phyloP scores from a whole-genome alignment of 768 basidiomycete species.

The Crucibulum laeve region DNA sequence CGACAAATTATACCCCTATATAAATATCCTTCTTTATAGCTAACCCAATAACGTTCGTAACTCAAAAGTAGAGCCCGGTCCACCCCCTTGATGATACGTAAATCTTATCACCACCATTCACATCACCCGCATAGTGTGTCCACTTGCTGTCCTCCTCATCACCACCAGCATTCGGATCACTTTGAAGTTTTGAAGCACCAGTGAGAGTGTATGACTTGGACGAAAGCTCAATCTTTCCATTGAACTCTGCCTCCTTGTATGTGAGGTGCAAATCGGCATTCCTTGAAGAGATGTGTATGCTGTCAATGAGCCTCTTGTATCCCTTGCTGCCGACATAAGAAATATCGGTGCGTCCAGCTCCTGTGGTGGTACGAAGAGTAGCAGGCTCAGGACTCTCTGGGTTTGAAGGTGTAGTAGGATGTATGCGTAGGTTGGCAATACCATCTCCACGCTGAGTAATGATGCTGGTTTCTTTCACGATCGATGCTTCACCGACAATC shows the following conservation, averaged over 20 bases:
- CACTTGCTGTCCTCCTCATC: constrained; percentile 19
- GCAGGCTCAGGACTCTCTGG: constrained; percentile 27
- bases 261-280: constrained; percentile 54
- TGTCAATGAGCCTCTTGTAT: constrained; percentile 42
- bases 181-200: constrained; percentile 14
- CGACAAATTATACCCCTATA: too few species aligned
- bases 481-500: constrained; percentile 55
- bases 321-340: constrained; percentile 35
- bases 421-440: constrained; percentile 41
- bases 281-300: constrained; percentile 40
- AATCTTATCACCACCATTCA: constrained; percentile 35
- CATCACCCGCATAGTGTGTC: constrained; percentile 38
- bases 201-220: constrained; percentile 36
- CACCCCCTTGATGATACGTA: constrained; percentile 38
- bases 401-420: constrained; percentile 32
- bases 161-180: constrained; percentile 7
- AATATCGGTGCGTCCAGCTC: constrained; percentile 50
- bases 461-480: constrained; percentile 35
- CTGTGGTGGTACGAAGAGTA: constrained; percentile 41
- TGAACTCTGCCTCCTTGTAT: constrained; percentile 47
- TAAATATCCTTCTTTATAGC: background rate
- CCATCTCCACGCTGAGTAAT: constrained; percentile 49
- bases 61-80: constrained; percentile 42
- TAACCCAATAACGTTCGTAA: background rate
- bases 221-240: constrained; percentile 39